Base-by-base conservation (phyloP, 441 rosid genomes). In the Gossypium davidsonii region DNA sequence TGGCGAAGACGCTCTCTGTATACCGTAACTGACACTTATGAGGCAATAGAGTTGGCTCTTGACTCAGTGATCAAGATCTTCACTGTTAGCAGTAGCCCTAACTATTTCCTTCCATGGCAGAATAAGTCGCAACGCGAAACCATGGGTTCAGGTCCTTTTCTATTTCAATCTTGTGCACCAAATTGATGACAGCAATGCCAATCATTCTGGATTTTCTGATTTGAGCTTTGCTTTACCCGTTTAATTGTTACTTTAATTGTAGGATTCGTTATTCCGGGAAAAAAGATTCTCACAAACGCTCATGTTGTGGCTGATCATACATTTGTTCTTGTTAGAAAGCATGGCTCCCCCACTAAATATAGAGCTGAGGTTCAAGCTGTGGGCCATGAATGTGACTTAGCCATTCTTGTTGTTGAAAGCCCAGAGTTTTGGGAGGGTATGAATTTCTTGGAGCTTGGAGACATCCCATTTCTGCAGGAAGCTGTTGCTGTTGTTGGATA, bases 341-440 rank as follows among this genome's bases (percentile, higher is more conserved):
- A 93, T 37, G 96, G 97, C 4, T 89, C 92, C 15, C 88, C 96
- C 1, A 85, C 87, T 64, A 91, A 90, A 73, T 86, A 85, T 42
- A 77, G 87, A 74, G 97, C 94, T 0, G 75, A 83, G 78, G 87
- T 91, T 51, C 88, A 81, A 73, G 96, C 92, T 14, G 86, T 90
- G 74, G 93, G 94, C 9, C 94, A 93, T 69, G 97, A 91, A 77
- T 91, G 96, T 78, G 97, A 93, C 84, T 82, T 93, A 58, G 97
- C 97, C 1, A 79, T 91, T 62, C 86, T 91, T 75, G 76, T 72
- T 9, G 86, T 91, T 71, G 86, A 90, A 66, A 88, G 79, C 74
- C 80, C 81, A 53, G 88, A 87, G 61, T 89, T 87, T 70, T 89
- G 91, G 91, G 80, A 83, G 63, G 90, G 87, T 44, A 85, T 90